Evolutionary conservation across 1,284 basidiomycete species (phyloP).

Genomic region (Baeospora myosura): DNA sequence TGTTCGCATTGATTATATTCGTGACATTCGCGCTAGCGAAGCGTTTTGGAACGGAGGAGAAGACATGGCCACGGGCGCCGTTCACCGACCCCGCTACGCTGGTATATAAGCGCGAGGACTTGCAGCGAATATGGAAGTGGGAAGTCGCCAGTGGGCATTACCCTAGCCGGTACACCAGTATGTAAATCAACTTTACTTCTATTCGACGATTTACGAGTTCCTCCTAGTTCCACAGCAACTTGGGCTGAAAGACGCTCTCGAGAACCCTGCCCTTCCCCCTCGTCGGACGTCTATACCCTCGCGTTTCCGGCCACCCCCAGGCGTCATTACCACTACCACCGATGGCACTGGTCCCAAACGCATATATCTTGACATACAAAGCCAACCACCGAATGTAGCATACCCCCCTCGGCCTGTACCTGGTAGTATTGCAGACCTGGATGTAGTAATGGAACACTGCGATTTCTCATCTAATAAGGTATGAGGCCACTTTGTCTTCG

Average conservation of each 20-base stretch:
- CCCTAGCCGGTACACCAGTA: constrained; percentile 71
- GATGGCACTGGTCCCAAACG: constrained; percentile 69
- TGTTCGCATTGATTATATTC: constrained; percentile 42
- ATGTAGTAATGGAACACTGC: constrained; percentile 83
- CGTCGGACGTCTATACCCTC: constrained; percentile 35
- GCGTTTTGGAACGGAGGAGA: constrained; percentile 46
- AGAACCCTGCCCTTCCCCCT: constrained; percentile 69
- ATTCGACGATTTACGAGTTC: constrained; percentile 7
- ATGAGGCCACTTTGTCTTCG: constrained; percentile 14
- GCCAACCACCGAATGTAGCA: constrained; percentile 47
- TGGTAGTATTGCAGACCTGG: constrained; percentile 80
- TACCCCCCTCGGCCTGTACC: constrained; percentile 80
- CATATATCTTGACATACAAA: constrained; percentile 66
- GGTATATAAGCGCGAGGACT: constrained; percentile 68
- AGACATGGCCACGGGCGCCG: constrained; percentile 67
- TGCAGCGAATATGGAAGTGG: constrained; percentile 89
- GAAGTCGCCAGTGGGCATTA: constrained; percentile 88
- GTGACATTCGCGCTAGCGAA: constrained; percentile 53
- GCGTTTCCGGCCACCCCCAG: constrained; percentile 36
- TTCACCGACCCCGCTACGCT: constrained; percentile 69
- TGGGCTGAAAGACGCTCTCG: constrained; percentile 45
- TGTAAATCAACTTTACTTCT: constrained; percentile 23
- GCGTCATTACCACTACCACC: constrained; percentile 38
- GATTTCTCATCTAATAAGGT: constrained; percentile 81
- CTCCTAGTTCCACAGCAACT: constrained; percentile 66